A percentile compares a stretch with the other conserved stretches of the same genome.
These are phyloP conservation scores for Davidsoniella neocaledoniae DNA, from an alignment of 2,329 filamentous ascomycete genomes.

Conservation along the genomic window DNA sequence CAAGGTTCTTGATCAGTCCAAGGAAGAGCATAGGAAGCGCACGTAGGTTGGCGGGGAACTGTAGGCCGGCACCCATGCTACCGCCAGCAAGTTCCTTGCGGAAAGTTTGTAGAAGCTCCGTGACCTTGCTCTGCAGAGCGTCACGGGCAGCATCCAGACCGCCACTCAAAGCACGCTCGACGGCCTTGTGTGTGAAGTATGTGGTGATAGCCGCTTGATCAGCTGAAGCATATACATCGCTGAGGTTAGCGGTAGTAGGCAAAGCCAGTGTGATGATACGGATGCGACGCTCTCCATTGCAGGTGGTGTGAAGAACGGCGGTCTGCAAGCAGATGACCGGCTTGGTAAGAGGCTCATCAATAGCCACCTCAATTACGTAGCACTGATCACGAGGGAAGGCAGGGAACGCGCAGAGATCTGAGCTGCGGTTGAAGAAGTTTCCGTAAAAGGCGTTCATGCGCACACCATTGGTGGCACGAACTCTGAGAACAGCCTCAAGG, in stretches of 20 bases:
- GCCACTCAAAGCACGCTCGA: conserved; percentile 71
- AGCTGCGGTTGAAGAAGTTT: conserved; percentile 98
- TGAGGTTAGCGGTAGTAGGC: conserved; percentile 78
- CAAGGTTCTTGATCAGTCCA: conserved; percentile 89
- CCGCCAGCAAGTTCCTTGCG: conserved; percentile 92
- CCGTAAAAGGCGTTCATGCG: conserved; percentile 98
- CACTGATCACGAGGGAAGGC: conserved; percentile 94
- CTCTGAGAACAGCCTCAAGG: conserved; percentile 84
- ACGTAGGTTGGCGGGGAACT: conserved; percentile 84
- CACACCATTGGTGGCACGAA: conserved; percentile 83
- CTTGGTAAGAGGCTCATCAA: conserved; percentile 86
- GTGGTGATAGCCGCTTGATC: conserved; percentile 87
- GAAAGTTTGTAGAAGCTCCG: conserved; percentile 87
- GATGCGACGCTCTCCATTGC: conserved; percentile 91
- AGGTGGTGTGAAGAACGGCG: conserved; percentile 90
- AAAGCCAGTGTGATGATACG: conserved; percentile 85
- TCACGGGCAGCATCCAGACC: conserved; percentile 85
- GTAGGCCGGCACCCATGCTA: conserved; percentile 85
- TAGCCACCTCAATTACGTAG: conserved; percentile 95
- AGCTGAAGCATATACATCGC: conserved; percentile 84
- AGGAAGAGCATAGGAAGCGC: conserved; percentile 82
- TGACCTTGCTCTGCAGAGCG: conserved; percentile 75
- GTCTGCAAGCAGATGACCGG: conserved; percentile 85
- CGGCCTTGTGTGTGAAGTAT: conserved; percentile 95
- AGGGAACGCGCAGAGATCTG: conserved; percentile 92